Evolutionary conservation across 78 protist genomes (phyloP).

Genomic region (Planoprotostelium fungivorum): DNA sequence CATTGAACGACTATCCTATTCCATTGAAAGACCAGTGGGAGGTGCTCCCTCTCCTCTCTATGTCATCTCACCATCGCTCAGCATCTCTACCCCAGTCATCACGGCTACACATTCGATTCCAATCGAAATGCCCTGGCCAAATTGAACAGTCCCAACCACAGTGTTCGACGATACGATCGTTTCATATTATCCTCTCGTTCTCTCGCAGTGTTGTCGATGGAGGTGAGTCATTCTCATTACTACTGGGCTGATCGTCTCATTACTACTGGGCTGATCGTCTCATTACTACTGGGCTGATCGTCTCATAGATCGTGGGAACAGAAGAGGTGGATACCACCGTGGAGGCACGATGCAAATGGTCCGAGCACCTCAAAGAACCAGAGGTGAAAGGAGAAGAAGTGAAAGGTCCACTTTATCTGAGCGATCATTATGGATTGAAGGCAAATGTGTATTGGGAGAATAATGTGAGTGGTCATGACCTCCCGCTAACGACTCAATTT

Average conservation of each 20-base stretch:
- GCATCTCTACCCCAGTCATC: not conserved
- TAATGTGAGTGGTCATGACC: too few species aligned
- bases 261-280: too few species aligned
- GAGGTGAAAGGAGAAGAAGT: too few species aligned
- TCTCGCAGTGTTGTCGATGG: not conserved
- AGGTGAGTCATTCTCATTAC: too few species aligned
- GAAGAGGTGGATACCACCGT: not conserved
- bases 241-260: too few species aligned
- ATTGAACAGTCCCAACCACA: not conserved
- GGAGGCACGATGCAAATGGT: not conserved
- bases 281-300: too few species aligned
- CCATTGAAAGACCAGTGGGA: not conserved
- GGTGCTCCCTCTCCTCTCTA: not conserved
- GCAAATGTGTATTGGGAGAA: too few species aligned
- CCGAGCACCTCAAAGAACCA: too few species aligned
- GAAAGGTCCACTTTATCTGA: too few species aligned
- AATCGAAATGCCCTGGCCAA: not conserved
- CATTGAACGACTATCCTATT: not conserved
- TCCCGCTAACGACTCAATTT: too few species aligned
- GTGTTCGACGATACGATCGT: not conserved
- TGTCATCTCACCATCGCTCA: not conserved
- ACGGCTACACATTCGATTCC: not conserved
- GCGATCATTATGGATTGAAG: not conserved
- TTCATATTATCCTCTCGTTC: not conserved
- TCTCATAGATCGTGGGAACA: not conserved